A percentile compares a stretch with the other conserved stretches of the same genome.
Evolutionary conservation across 768 basidiomycete species (phyloP).

Genomic region (Mycena vitilis): DNA sequence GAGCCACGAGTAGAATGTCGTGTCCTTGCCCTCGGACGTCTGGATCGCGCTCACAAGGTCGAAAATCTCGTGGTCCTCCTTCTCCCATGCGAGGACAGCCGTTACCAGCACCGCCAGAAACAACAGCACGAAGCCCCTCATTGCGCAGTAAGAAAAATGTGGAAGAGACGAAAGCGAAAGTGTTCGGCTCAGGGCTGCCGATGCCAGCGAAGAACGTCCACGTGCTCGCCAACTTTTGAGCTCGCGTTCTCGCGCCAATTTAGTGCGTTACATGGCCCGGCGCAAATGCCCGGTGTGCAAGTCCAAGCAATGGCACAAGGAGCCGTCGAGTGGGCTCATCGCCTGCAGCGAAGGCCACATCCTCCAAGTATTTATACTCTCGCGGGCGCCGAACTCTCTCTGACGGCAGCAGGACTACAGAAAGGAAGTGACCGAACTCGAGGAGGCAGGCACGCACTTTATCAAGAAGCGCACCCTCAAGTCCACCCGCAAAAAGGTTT

Average conservation of each 20-base stretch:
- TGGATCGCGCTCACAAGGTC: slow-evolving; percentile 89
- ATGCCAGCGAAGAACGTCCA: slow-evolving; percentile 15
- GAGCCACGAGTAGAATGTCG: slow-evolving; percentile 96
- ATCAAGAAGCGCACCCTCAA: slow-evolving; percentile 77
- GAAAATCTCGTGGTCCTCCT: slow-evolving; percentile 97
- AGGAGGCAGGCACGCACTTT: slow-evolving; percentile 69
- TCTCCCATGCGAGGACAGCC: slow-evolving; percentile 75
- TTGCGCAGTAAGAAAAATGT: slow-evolving; percentile 53
- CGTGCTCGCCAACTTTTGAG: slow-evolving; percentile 2
- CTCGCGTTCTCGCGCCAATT: neutral
- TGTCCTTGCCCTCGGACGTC: slow-evolving; percentile 88
- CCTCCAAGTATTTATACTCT: slow-evolving; percentile 68
- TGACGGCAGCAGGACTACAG: slow-evolving; percentile 73
- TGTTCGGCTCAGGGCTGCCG: neutral
- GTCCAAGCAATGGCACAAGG: slow-evolving; percentile 90
- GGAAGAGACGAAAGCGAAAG: slow-evolving; percentile 47
- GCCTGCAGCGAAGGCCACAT: slow-evolving; percentile 94
- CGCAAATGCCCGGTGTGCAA: slow-evolving; percentile 82
- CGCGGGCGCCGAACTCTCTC: neutral
- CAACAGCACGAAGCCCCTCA: slow-evolving; percentile 28
- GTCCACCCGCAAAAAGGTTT: slow-evolving; percentile 60
- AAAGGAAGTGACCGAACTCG: slow-evolving; percentile 80
- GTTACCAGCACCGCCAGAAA: slow-evolving; percentile 63
- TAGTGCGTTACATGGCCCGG: slow-evolving; percentile 59
- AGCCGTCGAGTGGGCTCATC: slow-evolving; percentile 81